Base-by-base conservation (phyloP, 495 filamentous ascomycete genomes). In the Chaetomium cochliodes region DNA sequence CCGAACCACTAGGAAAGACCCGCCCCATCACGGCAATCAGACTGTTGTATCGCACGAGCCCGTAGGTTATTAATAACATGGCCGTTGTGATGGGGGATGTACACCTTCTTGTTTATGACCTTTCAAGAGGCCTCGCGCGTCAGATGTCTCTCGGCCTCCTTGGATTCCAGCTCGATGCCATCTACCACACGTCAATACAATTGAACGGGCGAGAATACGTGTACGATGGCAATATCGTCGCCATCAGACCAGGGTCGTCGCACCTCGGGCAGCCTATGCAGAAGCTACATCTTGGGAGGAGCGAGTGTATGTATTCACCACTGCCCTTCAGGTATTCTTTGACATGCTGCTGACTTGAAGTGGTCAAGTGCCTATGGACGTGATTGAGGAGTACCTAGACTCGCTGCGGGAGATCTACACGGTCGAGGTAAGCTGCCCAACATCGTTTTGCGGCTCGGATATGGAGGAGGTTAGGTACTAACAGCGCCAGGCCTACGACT, bases 171-270 rank as follows among this genome's bases (percentile, higher is more conserved):
- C 84, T 92, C 22, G 92, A 96, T 76, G 93, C 93, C 37, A 85
- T 97, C 51, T 97, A 96, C 72, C 93, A 97, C 69, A 97, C 93
- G 0, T 88, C 92, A 1, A 85, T 98, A 33, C 88, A 97, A 16
- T 80, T 98, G 33, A 84, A 86, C 28, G 88, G 88, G n/a, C 67
- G 70, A 53, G 79, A 81, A 70, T 84, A 84, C 70, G 77, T 81
- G 44, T 84, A 80, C 63, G 78, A 85, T 62, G 79, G 84, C 20
- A 92, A 92, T 52, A 87, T 98, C 41, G 91, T 96, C 67, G 87
- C 84, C n/a, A 89, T 90, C 56, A 70, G 74, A 13, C 89, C 94
- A 0, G 92, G 94, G 0, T 82, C 80, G 18, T 97, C 92, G 7
- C 92, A 96, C 69, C 88, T 97, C 76, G 94, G 93, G 15, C 80